These are phyloP conservation scores for Linum trigynum DNA, from an alignment of 345 rosid genomes.

Conservation along the genomic window DNA sequence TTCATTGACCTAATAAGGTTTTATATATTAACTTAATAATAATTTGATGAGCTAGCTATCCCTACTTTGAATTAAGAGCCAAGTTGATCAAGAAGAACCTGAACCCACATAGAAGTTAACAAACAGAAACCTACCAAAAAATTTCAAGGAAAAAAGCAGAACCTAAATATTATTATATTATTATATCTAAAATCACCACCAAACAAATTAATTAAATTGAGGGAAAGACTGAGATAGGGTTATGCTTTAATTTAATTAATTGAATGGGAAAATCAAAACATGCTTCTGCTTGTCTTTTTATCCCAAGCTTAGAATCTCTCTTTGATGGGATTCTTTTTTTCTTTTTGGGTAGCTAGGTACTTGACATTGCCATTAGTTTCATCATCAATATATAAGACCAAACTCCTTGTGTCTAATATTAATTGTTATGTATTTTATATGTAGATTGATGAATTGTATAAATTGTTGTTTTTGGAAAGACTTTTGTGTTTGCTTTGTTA, in stretches of 20 bases:
- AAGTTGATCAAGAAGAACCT: slow-evolving; percentile 33
- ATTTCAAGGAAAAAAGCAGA: slow-evolving; percentile 28
- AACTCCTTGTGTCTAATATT: neutral
- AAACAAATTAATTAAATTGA: too few relatives aligned
- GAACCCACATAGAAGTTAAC: slow-evolving; percentile 47
- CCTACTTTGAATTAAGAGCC: slow-evolving; percentile 13
- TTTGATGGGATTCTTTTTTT: too few relatives aligned
- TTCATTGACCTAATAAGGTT: slow-evolving; percentile 37
- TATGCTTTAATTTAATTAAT: neutral
- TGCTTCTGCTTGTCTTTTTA: slow-evolving; percentile 66
- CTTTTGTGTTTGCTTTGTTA: slow-evolving; percentile 12
- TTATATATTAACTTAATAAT: slow-evolving; percentile 14
- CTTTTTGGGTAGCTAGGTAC: neutral
- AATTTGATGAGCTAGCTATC: too few relatives aligned
- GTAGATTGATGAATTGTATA: too few relatives aligned
- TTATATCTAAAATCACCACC: slow-evolving; percentile 15
- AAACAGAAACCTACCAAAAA: slow-evolving; percentile 60
- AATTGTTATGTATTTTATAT: too few relatives aligned
- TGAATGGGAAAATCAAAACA: slow-evolving; percentile 11
- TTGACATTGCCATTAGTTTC: slow-evolving; percentile 26
- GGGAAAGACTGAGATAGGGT: slow-evolving; percentile 27
- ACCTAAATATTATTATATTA: slow-evolving; percentile 8
- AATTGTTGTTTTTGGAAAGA: neutral
- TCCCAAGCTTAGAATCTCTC: slow-evolving; percentile 56
- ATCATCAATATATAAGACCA: slow-evolving; percentile 38